A percentile compares a stretch with the other conserved stretches of the same genome.
These are phyloP conservation scores for Noccaea caerulescens DNA, from an alignment of 345 rosid genomes.

Conservation along the genomic window DNA sequence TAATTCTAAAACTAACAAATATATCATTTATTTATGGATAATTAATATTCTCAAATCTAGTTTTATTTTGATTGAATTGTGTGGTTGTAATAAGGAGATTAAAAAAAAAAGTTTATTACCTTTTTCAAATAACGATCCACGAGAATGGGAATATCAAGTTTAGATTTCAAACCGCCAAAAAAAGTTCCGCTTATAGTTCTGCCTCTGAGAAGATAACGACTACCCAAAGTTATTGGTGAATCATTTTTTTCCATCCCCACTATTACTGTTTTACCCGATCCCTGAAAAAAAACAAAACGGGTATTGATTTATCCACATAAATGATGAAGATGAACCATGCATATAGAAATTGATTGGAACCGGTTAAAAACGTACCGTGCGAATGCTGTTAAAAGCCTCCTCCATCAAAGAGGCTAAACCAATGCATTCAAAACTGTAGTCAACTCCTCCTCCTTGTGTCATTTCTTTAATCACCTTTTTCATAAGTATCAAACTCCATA, in stretches of 20 bases:
- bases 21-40: not conserved
- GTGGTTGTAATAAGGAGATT: too few relatives aligned
- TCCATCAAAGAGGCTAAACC: slow-evolving; percentile 60
- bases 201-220: slow-evolving; percentile 51
- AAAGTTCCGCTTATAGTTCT: slow-evolving; percentile 51
- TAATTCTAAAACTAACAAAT: not conserved
- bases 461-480: slow-evolving; percentile 61
- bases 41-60: not conserved
- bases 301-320: not conserved
- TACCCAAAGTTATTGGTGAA: slow-evolving; percentile 42
- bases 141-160: slow-evolving; percentile 55
- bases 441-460: slow-evolving; percentile 67
- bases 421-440: slow-evolving; percentile 79
- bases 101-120: slow-evolving; percentile 20
- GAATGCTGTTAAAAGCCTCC: slow-evolving; percentile 61
- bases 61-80: too few relatives aligned
- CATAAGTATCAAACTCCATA: not conserved
- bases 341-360: not conserved
- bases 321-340: not conserved
- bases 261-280: slow-evolving; percentile 70
- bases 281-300: slow-evolving; percentile 33
- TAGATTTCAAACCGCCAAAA: slow-evolving; percentile 69
- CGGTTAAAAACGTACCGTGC: slow-evolving; percentile 41
- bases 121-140: slow-evolving; percentile 48
- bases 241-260: slow-evolving; percentile 54